Conservation (phyloP, 441 rosid genomes). For the Theobroma grandiflorum region DNA sequence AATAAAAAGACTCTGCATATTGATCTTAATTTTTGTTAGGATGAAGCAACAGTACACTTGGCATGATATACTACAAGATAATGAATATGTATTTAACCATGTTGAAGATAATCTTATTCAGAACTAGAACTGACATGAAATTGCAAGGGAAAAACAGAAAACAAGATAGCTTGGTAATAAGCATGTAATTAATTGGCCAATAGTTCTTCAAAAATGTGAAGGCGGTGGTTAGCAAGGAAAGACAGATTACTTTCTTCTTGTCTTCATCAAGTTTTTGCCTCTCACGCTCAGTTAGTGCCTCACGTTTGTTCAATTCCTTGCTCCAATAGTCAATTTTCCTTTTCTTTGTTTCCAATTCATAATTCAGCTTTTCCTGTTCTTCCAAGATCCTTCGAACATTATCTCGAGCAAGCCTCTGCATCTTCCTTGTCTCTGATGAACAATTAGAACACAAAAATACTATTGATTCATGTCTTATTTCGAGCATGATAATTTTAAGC, state of each 20-base stretch:
- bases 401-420: conserved; percentile 71
- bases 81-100: background rate
- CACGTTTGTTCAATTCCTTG: conserved; percentile 69
- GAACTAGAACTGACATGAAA: background rate
- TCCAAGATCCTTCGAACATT: conserved; percentile 62
- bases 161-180: background rate
- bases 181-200: background rate
- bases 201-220: background rate
- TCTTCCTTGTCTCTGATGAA: conserved; percentile 70
- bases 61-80: background rate
- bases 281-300: conserved; percentile 84
- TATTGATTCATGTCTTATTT: background rate
- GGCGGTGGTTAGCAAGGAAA: background rate
- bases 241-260: conserved; percentile 61
- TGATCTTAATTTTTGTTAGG: background rate
- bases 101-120: background rate
- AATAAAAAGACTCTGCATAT: background rate
- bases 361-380: conserved; percentile 67
- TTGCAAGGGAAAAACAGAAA: background rate
- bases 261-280: conserved; percentile 87
- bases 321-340: conserved; percentile 61
- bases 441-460: conserved; percentile 25
- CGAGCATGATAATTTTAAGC: background rate
- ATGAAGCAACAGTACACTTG: background rate
- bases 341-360: conserved; percentile 66